Evolutionary conservation across 2,329 filamentous ascomycete species (phyloP), one percentile per base, ranked within the genome.

Genomic region (Gaeumannomyces tritici): DNA sequence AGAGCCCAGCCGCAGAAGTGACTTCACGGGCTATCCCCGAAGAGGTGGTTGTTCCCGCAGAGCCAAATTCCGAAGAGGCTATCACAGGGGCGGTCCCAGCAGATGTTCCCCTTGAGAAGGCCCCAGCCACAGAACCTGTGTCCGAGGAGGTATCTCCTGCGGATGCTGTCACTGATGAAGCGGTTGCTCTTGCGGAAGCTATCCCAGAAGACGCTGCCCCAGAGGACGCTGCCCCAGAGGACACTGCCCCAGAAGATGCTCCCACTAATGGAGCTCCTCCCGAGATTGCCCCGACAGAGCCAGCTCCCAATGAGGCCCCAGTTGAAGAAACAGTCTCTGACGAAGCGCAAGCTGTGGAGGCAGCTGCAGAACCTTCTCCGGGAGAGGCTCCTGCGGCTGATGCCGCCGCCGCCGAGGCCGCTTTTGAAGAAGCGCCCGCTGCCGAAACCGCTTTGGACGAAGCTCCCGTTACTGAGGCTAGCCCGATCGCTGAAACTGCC

Each of bases 1-100:
- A 71, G 42, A 65, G 66, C 58, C 66, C 66, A 12, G n/a, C 59
- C 2, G 61, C 62, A 26, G 33, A 59, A 15, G 12, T 24, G 7
- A 12, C 24, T 56, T 6, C 55, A 18, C 26, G 35, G n/a, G 3
- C 15, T 29, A n/a, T 58, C 27, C 4, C 29, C 15, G 57, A 58
- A 11, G 57, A 59, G 6, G 57, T 13, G 1, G 8, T 33, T 26
- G 8, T 24, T 12, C 3, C 24, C 26, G 11, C 8, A 35, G 57
- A 59, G 29, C 7, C 60, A 33, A 24, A 8, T 26, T 11, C 26
- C 7, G 60, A 61, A n/a, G n/a, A 56, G 9, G 28, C 21, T 42
- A 26, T 27, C 29, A 51, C 28, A 33, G 59, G 54, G 27, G 35
- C 21, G 7, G 15, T 15, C 5, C 21, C 26, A 13, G 42, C 26